These are phyloP conservation scores for Echium plantagineum DNA, from an alignment of 257 asterid genomes.

Conservation along the genomic window DNA sequence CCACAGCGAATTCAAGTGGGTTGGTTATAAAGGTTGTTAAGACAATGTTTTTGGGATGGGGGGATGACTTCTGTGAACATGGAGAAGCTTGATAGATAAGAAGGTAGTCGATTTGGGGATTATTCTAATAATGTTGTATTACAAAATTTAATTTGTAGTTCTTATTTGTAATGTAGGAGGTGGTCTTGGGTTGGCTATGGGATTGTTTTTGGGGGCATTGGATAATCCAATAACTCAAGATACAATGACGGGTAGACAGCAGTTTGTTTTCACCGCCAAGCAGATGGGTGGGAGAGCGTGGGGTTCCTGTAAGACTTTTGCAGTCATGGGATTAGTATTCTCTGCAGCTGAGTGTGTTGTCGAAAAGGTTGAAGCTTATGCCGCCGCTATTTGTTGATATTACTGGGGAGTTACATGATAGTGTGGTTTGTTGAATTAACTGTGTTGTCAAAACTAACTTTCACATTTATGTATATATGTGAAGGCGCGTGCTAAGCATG, in stretches of 20 bases:
- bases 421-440: no score
- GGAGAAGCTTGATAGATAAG: no score
- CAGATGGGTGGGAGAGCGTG: conserved; percentile 94
- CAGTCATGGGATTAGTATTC: conserved; percentile 81
- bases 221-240: conserved; percentile 82
- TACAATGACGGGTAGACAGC: conserved; percentile 71
- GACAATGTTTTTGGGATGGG: no score
- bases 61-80: no score
- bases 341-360: conserved; percentile 77
- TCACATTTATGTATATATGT: conserved; percentile 4
- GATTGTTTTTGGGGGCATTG: conserved; percentile 75
- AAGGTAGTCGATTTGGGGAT: no score
- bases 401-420: no score
- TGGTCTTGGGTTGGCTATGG: conserved; percentile 83
- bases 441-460: no score
- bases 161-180: conserved; percentile 46
- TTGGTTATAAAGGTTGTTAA: no score
- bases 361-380: conserved; percentile 46
- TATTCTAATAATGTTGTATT: neutral
- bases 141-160: neutral
- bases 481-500: conserved; percentile 92
- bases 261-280: conserved; percentile 64
- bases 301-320: conserved; percentile 95
- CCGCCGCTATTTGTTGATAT: no score
- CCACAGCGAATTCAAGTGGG: no score